Percentiles rank a stretch among this genome's conserved stretches.
Conservation (phyloP, 106 monocot species). For the Hemerocallis citrina region DNA sequence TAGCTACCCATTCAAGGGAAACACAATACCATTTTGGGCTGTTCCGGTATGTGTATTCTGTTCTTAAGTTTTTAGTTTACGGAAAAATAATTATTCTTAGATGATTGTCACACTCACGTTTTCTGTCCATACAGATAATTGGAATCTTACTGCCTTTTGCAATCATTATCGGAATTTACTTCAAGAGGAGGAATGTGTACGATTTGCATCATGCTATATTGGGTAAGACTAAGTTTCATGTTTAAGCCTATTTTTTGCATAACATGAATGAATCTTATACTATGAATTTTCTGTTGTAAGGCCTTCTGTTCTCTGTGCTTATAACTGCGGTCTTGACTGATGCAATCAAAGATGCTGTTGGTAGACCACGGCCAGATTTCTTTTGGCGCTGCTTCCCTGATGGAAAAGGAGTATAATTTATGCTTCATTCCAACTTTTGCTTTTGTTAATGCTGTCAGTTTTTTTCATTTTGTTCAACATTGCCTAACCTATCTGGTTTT, state of each 20-base stretch:
- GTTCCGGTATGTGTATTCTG: constrained; percentile 23
- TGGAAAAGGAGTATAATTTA: constrained; percentile 26
- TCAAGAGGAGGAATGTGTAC: constrained; percentile 52
- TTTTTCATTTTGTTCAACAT: not conserved
- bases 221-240: constrained; percentile 21
- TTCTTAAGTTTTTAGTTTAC: not conserved
- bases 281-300: constrained; percentile 13
- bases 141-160: constrained; percentile 1
- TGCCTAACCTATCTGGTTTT: not conserved
- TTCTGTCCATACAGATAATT: not conserved
- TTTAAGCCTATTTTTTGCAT: not conserved
- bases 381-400: constrained; percentile 79
- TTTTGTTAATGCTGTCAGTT: not conserved
- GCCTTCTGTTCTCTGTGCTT: constrained; percentile 51
- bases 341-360: constrained; percentile 68
- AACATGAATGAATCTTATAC: not conserved
- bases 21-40: constrained; percentile 44
- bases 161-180: not conserved
- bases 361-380: constrained; percentile 69
- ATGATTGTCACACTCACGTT: not conserved
- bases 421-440: not conserved
- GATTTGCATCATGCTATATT: constrained; percentile 74
- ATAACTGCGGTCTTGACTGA: constrained; percentile 63
- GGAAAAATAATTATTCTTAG: not conserved
- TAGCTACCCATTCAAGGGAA: constrained; percentile 26